Evolutionary conservation across 306 rosid genomes (phyloP).

Genomic region (Pueraria montana): DNA sequence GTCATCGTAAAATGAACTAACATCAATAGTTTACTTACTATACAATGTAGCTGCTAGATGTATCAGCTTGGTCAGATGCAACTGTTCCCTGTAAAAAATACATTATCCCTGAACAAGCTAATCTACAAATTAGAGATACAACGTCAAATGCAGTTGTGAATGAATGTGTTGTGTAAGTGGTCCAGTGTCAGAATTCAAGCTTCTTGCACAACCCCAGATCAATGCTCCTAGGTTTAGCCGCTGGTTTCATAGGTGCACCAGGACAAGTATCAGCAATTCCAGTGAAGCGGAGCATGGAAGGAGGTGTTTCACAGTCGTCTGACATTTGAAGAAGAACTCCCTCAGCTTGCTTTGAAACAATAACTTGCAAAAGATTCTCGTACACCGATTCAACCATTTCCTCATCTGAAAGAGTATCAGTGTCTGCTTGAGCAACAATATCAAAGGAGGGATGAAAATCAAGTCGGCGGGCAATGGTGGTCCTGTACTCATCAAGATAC

Average conservation of each 20-base stretch:
- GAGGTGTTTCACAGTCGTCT: conserved; percentile 58
- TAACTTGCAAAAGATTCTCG: conserved; percentile 66
- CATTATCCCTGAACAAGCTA: conserved; percentile 28
- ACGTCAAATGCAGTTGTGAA: conserved; percentile 23
- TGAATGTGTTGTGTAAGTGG: conserved; percentile 34
- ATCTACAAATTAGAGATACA: conserved; percentile 31
- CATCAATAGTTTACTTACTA: conserved; percentile 35
- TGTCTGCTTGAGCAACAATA: neutral
- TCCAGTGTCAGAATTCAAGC: conserved; percentile 70
- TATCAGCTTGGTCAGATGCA: conserved; percentile 48
- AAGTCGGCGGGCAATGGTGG: conserved; percentile 64
- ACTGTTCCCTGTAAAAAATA: conserved; percentile 23
- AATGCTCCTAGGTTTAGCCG: conserved; percentile 51
- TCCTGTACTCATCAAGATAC: conserved; percentile 47
- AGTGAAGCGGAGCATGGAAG: conserved; percentile 32
- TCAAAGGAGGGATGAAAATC: conserved; percentile 53
- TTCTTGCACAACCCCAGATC: conserved; percentile 71
- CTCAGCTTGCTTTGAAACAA: conserved; percentile 68
- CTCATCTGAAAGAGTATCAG: conserved; percentile 61
- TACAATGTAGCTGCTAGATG: conserved; percentile 49
- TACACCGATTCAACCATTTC: conserved; percentile 71
- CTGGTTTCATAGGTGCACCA: conserved; percentile 59
- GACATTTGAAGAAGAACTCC: conserved; percentile 47
- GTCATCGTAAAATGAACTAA: conserved; percentile 22
- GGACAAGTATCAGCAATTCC: conserved; percentile 73